Evolutionary conservation across 2,329 filamentous ascomycete genomes (phyloP).

Genomic region (Chrysosporium queenslandicum): DNA sequence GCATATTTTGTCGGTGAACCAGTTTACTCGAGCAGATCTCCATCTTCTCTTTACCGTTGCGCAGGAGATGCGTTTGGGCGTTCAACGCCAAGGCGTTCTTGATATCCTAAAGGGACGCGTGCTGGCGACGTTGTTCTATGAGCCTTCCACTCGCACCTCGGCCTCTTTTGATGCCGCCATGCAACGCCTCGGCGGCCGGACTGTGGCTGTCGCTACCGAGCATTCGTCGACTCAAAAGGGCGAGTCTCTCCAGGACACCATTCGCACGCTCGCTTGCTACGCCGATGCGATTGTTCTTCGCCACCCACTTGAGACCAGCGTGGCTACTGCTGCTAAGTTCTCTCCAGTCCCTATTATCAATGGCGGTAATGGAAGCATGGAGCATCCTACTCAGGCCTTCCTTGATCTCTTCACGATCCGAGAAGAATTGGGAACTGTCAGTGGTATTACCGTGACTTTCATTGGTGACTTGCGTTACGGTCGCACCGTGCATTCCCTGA

Average conservation of each 20-base stretch:
- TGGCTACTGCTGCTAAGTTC: constrained; percentile 74
- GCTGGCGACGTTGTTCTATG: constrained; percentile 90
- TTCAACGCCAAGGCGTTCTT: constrained; percentile 82
- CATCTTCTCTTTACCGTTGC: constrained; percentile 93
- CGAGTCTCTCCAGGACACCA: constrained; percentile 83
- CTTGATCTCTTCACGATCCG: constrained; percentile 97
- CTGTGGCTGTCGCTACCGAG: constrained; percentile 68
- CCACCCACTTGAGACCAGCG: constrained; percentile 73
- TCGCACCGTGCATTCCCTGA: constrained; percentile 86
- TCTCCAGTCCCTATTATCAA: constrained; percentile 91
- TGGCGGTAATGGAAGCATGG: constrained; percentile 86
- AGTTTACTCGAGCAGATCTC: constrained; percentile 78
- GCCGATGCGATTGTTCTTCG: constrained; percentile 92
- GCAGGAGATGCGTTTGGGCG: constrained; percentile 92
- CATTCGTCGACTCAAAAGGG: constrained; percentile 90
- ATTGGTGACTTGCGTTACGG: constrained; percentile 87
- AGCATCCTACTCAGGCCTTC: constrained; percentile 96
- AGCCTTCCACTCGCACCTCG: constrained; percentile 91
- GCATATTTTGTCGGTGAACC: constrained; percentile 82
- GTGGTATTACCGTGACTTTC: constrained; percentile 92
- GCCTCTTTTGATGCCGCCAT: constrained; percentile 95
- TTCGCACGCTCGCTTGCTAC: constrained; percentile 89
- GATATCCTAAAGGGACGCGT: constrained; percentile 78
- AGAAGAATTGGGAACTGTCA: constrained; percentile 91
- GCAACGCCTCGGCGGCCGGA: constrained; percentile 90